Evolutionary conservation across 108 stramenopile species (phyloP).

Genomic region (Cyclotella cryptica): DNA sequence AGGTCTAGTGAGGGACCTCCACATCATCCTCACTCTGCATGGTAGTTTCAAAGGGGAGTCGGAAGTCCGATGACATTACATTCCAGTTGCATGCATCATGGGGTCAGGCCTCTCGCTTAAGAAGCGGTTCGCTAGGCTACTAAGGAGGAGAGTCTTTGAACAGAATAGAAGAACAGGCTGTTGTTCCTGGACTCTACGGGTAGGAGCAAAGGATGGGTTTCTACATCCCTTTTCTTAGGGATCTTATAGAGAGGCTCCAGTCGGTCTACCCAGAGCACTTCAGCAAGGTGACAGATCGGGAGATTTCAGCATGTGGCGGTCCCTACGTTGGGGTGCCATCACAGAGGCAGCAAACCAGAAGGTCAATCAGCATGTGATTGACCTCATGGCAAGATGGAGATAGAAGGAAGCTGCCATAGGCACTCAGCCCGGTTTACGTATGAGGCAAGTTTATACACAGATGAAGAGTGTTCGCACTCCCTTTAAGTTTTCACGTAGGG

Average conservation of each 20-base stretch:
- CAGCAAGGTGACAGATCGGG: not conserved
- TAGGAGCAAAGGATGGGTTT: not conserved
- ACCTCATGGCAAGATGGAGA: too few relatives aligned
- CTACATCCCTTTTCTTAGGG: not conserved
- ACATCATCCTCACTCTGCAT: constrained; percentile 20
- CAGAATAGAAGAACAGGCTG: not conserved
- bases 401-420: too few relatives aligned
- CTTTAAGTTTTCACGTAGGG: too few relatives aligned
- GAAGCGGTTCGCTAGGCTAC: not conserved
- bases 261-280: not conserved
- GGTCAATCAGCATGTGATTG: too few relatives aligned
- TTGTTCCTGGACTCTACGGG: not conserved
- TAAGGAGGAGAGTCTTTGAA: not conserved
- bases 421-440: too few relatives aligned
- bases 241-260: not conserved
- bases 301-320: not conserved
- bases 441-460: too few relatives aligned
- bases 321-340: too few relatives aligned
- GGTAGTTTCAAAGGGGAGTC: constrained; percentile 28
- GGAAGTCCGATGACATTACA: constrained; percentile 9
- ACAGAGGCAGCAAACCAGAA: too few relatives aligned
- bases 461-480: too few relatives aligned
- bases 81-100: constrained; percentile 9
- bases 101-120: not conserved
- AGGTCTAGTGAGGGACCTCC: not conserved